A percentile compares a stretch with the other conserved stretches of the same genome.
Evolutionary conservation across 305 asterid species (phyloP).

Genomic region (Fraxinus sp.): DNA sequence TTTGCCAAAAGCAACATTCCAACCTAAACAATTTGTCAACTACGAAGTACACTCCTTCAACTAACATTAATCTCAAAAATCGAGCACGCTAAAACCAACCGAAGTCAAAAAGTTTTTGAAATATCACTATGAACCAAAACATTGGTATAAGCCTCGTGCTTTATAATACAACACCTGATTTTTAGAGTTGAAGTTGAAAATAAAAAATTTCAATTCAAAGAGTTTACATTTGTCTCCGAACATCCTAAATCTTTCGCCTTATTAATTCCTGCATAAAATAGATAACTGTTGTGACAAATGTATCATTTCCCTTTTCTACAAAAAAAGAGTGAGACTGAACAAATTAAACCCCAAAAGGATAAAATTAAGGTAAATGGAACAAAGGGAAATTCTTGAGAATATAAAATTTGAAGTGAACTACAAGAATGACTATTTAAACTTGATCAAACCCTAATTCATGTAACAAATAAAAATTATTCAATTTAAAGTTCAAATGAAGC

Average conservation of each 20-base stretch:
- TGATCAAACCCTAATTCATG: constrained; percentile 43
- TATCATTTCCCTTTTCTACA: background rate
- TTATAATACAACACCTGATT: constrained; percentile 6
- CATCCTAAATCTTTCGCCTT: constrained; percentile 6
- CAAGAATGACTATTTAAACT: constrained; percentile 10
- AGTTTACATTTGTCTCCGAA: too few relatives aligned
- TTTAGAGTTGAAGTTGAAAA: constrained; percentile 24
- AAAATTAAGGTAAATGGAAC: background rate
- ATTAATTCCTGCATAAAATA: constrained; percentile 24
- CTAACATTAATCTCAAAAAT: background rate
- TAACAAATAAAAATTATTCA: constrained; percentile 17
- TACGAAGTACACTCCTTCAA: background rate
- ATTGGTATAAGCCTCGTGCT: constrained; percentile 24
- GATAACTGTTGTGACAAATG: constrained; percentile 18
- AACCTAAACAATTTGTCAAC: too few relatives aligned
- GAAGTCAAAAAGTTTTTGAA: constrained; percentile 18
- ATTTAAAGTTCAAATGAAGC: constrained; percentile 32
- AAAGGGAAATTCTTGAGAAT: background rate
- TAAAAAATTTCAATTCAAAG: constrained; percentile 8
- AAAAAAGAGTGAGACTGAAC: background rate
- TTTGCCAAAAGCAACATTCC: too few relatives aligned
- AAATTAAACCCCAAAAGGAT: background rate
- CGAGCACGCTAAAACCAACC: constrained; percentile 13
- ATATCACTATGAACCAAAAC: constrained; percentile 20
- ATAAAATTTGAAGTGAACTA: background rate